Percentiles rank a stretch among this genome's conserved stretches.
Conservation (phyloP, 2,329 filamentous ascomycete species). For the Davidsoniella australis region DNA sequence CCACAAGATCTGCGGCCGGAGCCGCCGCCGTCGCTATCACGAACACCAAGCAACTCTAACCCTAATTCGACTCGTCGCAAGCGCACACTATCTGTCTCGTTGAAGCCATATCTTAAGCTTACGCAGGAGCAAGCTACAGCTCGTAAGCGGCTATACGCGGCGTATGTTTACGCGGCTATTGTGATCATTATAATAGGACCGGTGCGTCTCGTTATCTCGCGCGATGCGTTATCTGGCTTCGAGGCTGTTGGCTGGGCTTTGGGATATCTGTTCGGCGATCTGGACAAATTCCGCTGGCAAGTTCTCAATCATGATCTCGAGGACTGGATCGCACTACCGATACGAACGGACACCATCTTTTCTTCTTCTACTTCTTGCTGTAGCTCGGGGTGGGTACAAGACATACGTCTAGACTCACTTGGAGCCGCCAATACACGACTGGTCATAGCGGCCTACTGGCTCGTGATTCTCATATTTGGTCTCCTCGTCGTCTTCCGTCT, state of each 20-base stretch:
- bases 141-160: slow-evolving; percentile 71
- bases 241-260: slow-evolving; percentile 90
- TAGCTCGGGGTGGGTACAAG: slow-evolving; percentile 42
- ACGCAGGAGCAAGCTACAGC: slow-evolving; percentile 60
- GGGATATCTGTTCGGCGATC: slow-evolving; percentile 72
- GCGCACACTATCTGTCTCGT: slow-evolving; percentile 42
- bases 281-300: slow-evolving; percentile 53
- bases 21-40: background rate
- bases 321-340: slow-evolving; percentile 58
- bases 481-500: slow-evolving; percentile 59
- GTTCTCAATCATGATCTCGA: slow-evolving; percentile 52
- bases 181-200: slow-evolving; percentile 49
- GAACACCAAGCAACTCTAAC: no score
- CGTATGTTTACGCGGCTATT: slow-evolving; percentile 57
- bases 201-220: slow-evolving; percentile 52
- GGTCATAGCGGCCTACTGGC: slow-evolving; percentile 56
- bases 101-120: slow-evolving; percentile 61
- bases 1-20: background rate
- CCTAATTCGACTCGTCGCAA: slow-evolving; percentile 31
- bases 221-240: slow-evolving; percentile 47
- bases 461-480: slow-evolving; percentile 50
- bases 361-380: slow-evolving; percentile 20
- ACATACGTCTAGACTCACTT: slow-evolving; percentile 44
- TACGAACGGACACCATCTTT: slow-evolving; percentile 17
- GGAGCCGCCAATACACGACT: slow-evolving; percentile 74